These are phyloP conservation scores for Flaveria floridana DNA, from an alignment of 140 eudicot species.

Conservation along the genomic window DNA sequence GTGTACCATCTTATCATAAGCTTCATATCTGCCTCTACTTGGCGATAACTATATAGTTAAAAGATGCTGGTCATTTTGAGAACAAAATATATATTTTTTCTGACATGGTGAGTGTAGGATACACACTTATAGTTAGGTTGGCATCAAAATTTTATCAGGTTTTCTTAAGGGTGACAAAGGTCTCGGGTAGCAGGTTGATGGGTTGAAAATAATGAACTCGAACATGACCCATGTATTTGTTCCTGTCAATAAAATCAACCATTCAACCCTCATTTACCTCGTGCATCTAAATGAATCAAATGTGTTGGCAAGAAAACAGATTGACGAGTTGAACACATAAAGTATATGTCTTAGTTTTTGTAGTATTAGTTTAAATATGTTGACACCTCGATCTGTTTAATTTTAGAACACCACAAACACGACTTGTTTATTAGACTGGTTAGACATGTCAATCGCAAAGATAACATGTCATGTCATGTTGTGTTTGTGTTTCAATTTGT, in stretches of 20 bases:
- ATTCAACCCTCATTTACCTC: not conserved
- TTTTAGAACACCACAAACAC: no score
- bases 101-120: not conserved
- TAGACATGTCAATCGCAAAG: not conserved
- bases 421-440: no score
- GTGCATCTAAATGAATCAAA: not conserved
- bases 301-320: not conserved
- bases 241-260: not conserved
- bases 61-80: not conserved
- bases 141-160: not conserved
- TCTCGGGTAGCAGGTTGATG: not conserved
- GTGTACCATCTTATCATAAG: not conserved
- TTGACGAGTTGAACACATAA: no score
- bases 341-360: no score
- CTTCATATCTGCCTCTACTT: constrained; percentile 7
- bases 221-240: not conserved
- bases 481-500: not conserved
- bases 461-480: not conserved
- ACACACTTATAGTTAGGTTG: not conserved
- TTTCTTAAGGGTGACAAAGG: not conserved
- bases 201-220: not conserved
- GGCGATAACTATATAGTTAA: not conserved
- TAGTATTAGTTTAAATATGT: no score
- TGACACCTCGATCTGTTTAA: no score
- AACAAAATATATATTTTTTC: not conserved